Percentiles rank a stretch among this genome's conserved stretches.
These are phyloP conservation scores for Smittium mucronatum DNA, from an alignment of 371 early-diverging fungal genomes.

Conservation along the genomic window DNA sequence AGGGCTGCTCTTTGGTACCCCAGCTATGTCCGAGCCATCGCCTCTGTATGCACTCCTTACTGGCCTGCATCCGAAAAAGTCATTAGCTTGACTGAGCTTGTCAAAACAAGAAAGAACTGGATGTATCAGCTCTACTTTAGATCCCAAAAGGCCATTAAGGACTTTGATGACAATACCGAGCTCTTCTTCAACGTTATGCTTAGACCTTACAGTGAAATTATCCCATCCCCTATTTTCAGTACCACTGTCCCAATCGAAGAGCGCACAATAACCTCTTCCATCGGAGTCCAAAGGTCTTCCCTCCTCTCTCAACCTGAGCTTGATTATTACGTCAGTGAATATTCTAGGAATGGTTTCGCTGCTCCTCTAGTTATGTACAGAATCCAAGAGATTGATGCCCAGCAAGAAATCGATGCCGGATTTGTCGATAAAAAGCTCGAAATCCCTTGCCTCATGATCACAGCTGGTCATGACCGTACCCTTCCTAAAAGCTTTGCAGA, in stretches of 20 bases:
- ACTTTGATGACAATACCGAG: constrained; percentile 16
- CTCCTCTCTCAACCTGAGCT: constrained; percentile 19
- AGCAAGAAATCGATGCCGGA: constrained; percentile 25
- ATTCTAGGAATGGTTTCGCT: constrained; percentile 24
- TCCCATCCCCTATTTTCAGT: constrained; percentile 10
- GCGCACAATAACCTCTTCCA: constrained; percentile 6
- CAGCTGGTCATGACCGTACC: constrained; percentile 12
- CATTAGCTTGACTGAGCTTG: constrained; percentile 19
- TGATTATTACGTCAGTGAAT: constrained; percentile 25
- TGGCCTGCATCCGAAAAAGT: constrained; percentile 23
- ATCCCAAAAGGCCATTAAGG: constrained; percentile 13
- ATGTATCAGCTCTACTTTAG: constrained; percentile 27
- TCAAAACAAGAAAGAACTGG: constrained; percentile 21
- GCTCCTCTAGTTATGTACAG: constrained; percentile 33
- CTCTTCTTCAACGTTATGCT: constrained; percentile 15
- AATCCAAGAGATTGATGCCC: constrained; percentile 27
- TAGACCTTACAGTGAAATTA: constrained; percentile 8
- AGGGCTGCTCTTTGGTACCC: constrained; percentile 51
- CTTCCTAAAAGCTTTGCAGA: constrained; percentile 11
- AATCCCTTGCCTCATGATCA: constrained; percentile 15
- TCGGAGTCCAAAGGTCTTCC: background rate
- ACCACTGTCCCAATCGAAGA: constrained; percentile 15
- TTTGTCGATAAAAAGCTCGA: background rate
- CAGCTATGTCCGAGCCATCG: constrained; percentile 44
- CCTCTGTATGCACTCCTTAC: constrained; percentile 52